phyloP scores from a whole-genome alignment of 1,284 basidiomycete species.

The Ustanciosporium gigantosporum region DNA sequence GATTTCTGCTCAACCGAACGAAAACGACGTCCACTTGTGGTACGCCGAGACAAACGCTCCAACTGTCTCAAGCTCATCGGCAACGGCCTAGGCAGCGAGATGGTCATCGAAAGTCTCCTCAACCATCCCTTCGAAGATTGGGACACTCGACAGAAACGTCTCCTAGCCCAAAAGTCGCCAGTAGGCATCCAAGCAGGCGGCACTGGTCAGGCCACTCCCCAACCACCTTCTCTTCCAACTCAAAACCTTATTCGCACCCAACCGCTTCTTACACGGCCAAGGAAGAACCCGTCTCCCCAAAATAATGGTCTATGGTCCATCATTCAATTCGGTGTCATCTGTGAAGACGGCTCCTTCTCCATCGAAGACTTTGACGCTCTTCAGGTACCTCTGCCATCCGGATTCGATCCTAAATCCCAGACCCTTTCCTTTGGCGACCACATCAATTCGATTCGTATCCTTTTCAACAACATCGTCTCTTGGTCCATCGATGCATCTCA shows the following conservation, averaged over 20 bases:
- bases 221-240: not conserved
- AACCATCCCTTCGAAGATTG: constrained; percentile 6
- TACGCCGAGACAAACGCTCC: constrained; percentile 3
- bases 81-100: constrained; percentile 10
- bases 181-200: not conserved
- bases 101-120: constrained; percentile 5
- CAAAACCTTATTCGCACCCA: not conserved
- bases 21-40: constrained; percentile 1
- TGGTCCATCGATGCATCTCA: constrained; percentile 20
- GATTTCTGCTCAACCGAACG: constrained; percentile 3
- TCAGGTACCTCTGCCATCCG: constrained; percentile 4
- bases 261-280: not conserved
- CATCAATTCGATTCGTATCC: constrained; percentile 16
- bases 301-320: constrained; percentile 8
- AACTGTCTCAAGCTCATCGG: constrained; percentile 10
- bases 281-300: not conserved
- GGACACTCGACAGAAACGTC: constrained; percentile 6
- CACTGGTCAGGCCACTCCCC: not conserved
- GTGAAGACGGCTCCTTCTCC: constrained; percentile 24
- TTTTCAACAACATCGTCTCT: constrained; percentile 26
- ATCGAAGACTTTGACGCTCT: constrained; percentile 21
- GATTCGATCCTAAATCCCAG: constrained; percentile 10
- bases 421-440: constrained; percentile 17
- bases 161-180: not conserved
- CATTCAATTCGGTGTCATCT: constrained; percentile 24